A percentile compares a stretch with the other conserved stretches of the same genome.
phyloP scores from a whole-genome alignment of 148 eudicot genomes.

The Polygonum aviculare region DNA sequence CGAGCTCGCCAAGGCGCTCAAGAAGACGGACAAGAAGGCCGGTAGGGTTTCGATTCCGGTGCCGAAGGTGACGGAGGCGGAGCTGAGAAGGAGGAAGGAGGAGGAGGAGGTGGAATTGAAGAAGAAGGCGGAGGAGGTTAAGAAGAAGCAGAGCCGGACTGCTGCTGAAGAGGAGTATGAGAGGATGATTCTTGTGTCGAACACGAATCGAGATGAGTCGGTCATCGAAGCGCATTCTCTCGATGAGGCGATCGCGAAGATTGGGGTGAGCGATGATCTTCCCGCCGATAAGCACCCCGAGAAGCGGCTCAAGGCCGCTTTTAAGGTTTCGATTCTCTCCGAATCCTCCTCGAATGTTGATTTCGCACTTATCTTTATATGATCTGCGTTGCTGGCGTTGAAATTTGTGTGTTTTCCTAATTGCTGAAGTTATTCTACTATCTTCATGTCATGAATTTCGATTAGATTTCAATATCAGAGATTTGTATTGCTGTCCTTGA shows the following conservation, averaged over 20 bases:
- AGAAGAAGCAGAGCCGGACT: conserved; percentile 53
- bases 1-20: conserved; percentile 59
- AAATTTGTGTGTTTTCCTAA: no score
- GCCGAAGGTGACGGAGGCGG: conserved; percentile 73
- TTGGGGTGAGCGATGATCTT: conserved; percentile 47
- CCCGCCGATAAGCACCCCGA: conserved; percentile 88
- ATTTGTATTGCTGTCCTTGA: no score
- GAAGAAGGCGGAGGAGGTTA: conserved; percentile 60
- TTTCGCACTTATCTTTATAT: neutral
- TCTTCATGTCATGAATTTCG: no score
- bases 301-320: conserved; percentile 81
- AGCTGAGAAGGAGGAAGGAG: conserved; percentile 45
- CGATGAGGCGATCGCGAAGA: conserved; percentile 77
- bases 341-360: no score
- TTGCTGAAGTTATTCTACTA: no score
- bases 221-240: conserved; percentile 66
- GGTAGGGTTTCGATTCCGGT: conserved; percentile 50
- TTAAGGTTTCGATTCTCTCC: conserved; percentile 38
- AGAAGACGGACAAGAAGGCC: conserved; percentile 79
- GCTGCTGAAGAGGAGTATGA: conserved; percentile 90
- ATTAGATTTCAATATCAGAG: no score
- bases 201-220: conserved; percentile 70
- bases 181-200: conserved; percentile 52
- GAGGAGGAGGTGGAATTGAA: conserved; percentile 47
- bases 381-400: no score